Percentiles rank a stretch among this genome's conserved stretches.
Conservation (phyloP, 352 stramenopile genomes). For the Nothophytophthora sp. region DNA sequence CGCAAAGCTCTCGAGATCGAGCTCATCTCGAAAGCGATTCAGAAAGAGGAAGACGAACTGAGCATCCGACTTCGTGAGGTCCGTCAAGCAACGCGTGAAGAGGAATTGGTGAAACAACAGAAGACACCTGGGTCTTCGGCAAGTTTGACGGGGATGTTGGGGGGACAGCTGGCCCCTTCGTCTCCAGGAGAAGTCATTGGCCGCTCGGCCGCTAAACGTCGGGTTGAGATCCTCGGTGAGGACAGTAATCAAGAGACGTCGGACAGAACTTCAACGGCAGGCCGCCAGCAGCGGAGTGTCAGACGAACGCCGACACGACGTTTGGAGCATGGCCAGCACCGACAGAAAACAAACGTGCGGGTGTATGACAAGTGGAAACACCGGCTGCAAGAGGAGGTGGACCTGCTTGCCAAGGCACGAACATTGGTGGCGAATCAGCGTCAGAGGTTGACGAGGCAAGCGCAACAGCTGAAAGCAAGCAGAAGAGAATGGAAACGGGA, state of each 20-base stretch:
- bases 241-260: background rate
- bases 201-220: background rate
- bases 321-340: background rate
- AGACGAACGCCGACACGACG: constrained; percentile 4
- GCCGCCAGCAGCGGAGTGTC: constrained; percentile 4
- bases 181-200: constrained; percentile 9
- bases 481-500: constrained; percentile 54
- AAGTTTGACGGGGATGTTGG: background rate
- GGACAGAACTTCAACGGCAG: background rate
- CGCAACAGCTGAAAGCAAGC: constrained; percentile 51
- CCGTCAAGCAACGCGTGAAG: constrained; percentile 35
- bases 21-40: constrained; percentile 35
- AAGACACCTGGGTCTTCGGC: background rate
- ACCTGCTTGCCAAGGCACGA: constrained; percentile 47
- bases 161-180: background rate
- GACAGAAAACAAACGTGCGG: constrained; percentile 9
- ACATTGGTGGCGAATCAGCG: constrained; percentile 45
- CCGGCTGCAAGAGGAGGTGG: constrained; percentile 45
- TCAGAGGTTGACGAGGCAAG: constrained; percentile 50
- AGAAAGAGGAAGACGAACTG: constrained; percentile 49
- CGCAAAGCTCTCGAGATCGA: constrained; percentile 50
- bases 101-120: constrained; percentile 29
- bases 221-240: constrained; percentile 4
- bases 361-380: constrained; percentile 44
- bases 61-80: constrained; percentile 29